Evolutionary conservation across 257 asterid genomes (phyloP), one percentile per base, ranked within the genome.

Genomic region (Nemophila menziesii): DNA sequence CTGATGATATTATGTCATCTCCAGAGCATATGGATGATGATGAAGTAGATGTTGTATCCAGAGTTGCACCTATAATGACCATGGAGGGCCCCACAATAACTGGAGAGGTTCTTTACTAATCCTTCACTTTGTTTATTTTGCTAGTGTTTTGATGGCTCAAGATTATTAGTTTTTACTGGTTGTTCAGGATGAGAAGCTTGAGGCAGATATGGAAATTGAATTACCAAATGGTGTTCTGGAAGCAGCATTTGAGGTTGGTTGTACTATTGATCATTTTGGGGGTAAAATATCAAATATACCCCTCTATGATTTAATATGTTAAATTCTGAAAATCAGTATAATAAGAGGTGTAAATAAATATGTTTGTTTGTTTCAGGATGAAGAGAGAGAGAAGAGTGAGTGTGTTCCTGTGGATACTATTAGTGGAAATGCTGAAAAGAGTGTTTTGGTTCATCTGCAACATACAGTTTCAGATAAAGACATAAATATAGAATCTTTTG

Each of bases 171-270:
- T 26, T 48, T 34, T 46, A 21, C 36, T 61, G 46, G 39, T 22
- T 67, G 49, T 55, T 41, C 62, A 80, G 93, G 81, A 38, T 51
- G 75, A 55, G 48, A 74, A 68, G 58, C 72, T 57, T 26, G 60
- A 49, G 71, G 75, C 56, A 67, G 78, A 67, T 62, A 55, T 44
- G 58, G 67, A 58, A 52, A 55, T 48, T 49, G 73, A 58, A 51
- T 69, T 48, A 50, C 49, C 64, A 54, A 49, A 48, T 53, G 57
- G 49, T 38, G 82, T 61, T 49, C 51, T 53, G 38, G 36, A 59
- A 41, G 16, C 64, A 49, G 57, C 57, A 36, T 22, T 24, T 22
- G 78, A 77, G 93, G 96, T 82, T 56, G 58, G 48, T 70, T 45
- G 33, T 41, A 17, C 48, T 18, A 17, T 17, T 5, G 3, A 29